A percentile compares a stretch with the other conserved stretches of the same genome.
phyloP scores from a whole-genome alignment of 1,284 basidiomycete genomes.

The Austroboletus sp. region DNA sequence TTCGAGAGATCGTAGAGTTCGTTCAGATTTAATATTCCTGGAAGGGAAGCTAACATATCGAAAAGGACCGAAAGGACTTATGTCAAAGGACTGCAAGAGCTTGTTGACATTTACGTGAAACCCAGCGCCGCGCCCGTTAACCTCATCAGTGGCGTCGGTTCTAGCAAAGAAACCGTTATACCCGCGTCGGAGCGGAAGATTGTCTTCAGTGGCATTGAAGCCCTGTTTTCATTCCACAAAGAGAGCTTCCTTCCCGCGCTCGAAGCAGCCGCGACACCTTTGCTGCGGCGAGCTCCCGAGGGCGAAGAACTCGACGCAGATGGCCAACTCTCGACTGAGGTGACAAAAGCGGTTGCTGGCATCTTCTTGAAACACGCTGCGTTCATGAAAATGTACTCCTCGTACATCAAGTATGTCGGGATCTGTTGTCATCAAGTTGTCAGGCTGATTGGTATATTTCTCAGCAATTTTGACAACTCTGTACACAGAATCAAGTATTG shows the following conservation, averaged over 20 bases:
- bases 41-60: conserved; percentile 10
- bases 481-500: conserved; percentile 81
- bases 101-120: conserved; percentile 92
- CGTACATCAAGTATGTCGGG: conserved; percentile 82
- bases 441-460: conserved; percentile 9
- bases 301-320: conserved; percentile 56
- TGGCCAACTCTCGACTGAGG: conserved; percentile 65
- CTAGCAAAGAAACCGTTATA: conserved; percentile 79
- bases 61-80: conserved; percentile 89
- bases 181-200: conserved; percentile 83
- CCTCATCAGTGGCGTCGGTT: conserved; percentile 59
- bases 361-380: conserved; percentile 90
- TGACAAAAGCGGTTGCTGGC: conserved; percentile 78
- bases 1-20: conserved; percentile 82
- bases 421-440: conserved; percentile 3
- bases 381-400: conserved; percentile 96
- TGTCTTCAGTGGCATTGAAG: conserved; percentile 89
- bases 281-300: conserved; percentile 48
- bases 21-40: conserved; percentile 30
- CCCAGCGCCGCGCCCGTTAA: conserved; percentile 72
- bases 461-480: conserved; percentile 86
- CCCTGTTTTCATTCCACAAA: conserved; percentile 85
- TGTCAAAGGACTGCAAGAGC: conserved; percentile 84
- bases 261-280: conserved; percentile 64
- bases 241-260: conserved; percentile 88